Percentiles rank a stretch among this genome's conserved stretches.
Evolutionary conservation across 306 rosid species (phyloP).

Genomic region (Gillenia trifoliata): DNA sequence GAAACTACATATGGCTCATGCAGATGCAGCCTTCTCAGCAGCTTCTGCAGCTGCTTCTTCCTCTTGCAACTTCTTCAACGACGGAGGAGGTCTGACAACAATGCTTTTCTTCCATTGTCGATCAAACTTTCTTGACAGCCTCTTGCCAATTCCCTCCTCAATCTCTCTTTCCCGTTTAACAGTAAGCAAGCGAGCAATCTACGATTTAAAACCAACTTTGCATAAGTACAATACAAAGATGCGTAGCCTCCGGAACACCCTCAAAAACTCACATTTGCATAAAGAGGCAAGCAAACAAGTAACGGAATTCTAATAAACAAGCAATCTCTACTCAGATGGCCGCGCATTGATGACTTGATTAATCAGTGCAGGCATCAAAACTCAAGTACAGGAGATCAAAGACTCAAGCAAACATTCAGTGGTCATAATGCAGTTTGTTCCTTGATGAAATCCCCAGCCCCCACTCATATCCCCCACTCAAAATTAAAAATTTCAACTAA

Average conservation of each 20-base stretch:
- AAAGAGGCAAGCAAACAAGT: neutral
- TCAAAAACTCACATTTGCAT: neutral
- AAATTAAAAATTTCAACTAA: neutral
- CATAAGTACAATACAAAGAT: neutral
- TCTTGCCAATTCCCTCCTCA: slow-evolving; percentile 76
- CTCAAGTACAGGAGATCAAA: neutral
- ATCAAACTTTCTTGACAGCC: slow-evolving; percentile 88
- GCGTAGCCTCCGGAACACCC: neutral
- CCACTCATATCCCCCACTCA: neutral
- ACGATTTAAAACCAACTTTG: neutral
- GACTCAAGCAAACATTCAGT: neutral
- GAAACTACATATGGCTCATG: slow-evolving; percentile 27
- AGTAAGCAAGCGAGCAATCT: slow-evolving; percentile 94
- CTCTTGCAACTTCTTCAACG: slow-evolving; percentile 54
- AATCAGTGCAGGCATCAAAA: neutral
- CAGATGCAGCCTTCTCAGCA: slow-evolving; percentile 52
- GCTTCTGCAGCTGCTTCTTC: slow-evolving; percentile 72
- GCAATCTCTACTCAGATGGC: neutral
- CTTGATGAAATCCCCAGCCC: neutral
- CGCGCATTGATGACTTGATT: neutral
- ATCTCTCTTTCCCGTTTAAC: slow-evolving; percentile 89
- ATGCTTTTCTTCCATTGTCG: slow-evolving; percentile 80
- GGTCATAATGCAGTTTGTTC: neutral
- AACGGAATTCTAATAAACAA: neutral
- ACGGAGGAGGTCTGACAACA: slow-evolving; percentile 77